phyloP scores from a whole-genome alignment of 805 yeast species.

The Myxozyma sirexii region DNA sequence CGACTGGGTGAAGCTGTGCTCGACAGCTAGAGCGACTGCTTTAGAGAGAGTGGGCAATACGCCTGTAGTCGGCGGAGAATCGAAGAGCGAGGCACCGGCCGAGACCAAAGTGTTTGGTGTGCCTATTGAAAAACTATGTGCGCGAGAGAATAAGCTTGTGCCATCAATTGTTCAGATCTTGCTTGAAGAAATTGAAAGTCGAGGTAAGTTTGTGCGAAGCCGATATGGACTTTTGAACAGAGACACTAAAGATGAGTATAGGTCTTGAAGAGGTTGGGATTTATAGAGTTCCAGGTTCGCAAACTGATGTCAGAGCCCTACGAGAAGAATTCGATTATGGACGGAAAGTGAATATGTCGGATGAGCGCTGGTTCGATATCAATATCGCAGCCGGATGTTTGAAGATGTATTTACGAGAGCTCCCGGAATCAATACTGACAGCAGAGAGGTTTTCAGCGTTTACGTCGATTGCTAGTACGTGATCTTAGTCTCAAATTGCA shows the following conservation, averaged over 20 bases:
- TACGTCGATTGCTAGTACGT: constrained; percentile 70
- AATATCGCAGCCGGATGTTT: constrained; percentile 83
- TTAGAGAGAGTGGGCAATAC: background rate
- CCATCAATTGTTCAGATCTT: constrained; percentile 71
- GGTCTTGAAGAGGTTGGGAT: constrained; percentile 91
- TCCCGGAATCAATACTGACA: constrained; percentile 87
- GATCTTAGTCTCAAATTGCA: too few species aligned
- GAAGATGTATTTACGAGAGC: constrained; percentile 77
- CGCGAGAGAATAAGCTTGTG: constrained; percentile 60
- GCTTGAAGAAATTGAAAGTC: constrained; percentile 74
- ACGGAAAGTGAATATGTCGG: constrained; percentile 48
- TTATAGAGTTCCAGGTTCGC: constrained; percentile 72
- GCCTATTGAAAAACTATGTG: constrained; percentile 75
- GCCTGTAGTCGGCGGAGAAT: background rate
- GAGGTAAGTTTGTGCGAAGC: constrained; percentile 39
- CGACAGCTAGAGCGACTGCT: constrained; percentile 37
- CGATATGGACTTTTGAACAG: background rate
- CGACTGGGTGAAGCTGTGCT: constrained; percentile 63
- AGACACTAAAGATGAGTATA: background rate
- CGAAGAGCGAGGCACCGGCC: constrained; percentile 20
- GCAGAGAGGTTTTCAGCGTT: constrained; percentile 62
- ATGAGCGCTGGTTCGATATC: constrained; percentile 73
- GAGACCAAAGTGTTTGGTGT: constrained; percentile 70
- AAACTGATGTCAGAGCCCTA: constrained; percentile 57
- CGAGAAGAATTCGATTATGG: constrained; percentile 60